phyloP scores from a whole-genome alignment of 331 rosid genomes.

The Ulmus americana region DNA sequence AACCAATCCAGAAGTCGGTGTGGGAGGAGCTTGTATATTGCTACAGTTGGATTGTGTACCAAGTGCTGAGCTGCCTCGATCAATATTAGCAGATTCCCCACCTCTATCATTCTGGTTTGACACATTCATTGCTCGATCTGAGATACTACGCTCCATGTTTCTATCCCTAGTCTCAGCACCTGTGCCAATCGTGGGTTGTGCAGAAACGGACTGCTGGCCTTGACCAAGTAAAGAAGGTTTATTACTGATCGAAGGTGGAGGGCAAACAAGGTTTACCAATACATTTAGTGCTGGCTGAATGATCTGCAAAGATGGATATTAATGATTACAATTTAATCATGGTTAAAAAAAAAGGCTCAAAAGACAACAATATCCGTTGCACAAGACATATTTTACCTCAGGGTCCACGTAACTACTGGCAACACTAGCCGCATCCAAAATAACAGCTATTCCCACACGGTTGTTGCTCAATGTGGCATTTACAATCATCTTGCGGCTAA shows the following conservation, averaged over 20 bases:
- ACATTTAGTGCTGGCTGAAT: conserved; percentile 92
- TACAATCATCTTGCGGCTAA: conserved; percentile 87
- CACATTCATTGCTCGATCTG: conserved; percentile 50
- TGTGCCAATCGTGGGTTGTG: conserved; percentile 52
- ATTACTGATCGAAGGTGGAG: conserved; percentile 96
- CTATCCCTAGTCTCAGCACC: conserved; percentile 61
- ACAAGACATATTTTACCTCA: conserved; percentile 47
- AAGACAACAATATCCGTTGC: conserved; percentile 11
- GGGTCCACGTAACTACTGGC: conserved; percentile 78
- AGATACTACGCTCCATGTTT: conserved; percentile 53
- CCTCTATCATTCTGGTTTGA: conserved; percentile 57
- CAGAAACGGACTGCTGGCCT: conserved; percentile 60
- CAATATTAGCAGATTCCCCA: conserved; percentile 51
- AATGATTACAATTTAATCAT: conserved; percentile 7
- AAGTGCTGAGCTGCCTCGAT: conserved; percentile 39
- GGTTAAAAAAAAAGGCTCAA: conserved; percentile 14
- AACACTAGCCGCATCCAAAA: conserved; percentile 94
- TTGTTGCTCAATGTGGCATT: conserved; percentile 82
- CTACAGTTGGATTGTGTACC: conserved; percentile 34
- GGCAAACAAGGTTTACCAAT: conserved; percentile 89
- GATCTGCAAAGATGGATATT: conserved; percentile 55
- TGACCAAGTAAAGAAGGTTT: conserved; percentile 61
- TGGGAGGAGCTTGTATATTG: conserved; percentile 54
- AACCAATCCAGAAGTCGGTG: conserved; percentile 76
- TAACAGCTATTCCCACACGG: conserved; percentile 82